phyloP scores from a whole-genome alignment of 2,329 filamentous ascomycete genomes.

The Exophiala aquamarina region DNA sequence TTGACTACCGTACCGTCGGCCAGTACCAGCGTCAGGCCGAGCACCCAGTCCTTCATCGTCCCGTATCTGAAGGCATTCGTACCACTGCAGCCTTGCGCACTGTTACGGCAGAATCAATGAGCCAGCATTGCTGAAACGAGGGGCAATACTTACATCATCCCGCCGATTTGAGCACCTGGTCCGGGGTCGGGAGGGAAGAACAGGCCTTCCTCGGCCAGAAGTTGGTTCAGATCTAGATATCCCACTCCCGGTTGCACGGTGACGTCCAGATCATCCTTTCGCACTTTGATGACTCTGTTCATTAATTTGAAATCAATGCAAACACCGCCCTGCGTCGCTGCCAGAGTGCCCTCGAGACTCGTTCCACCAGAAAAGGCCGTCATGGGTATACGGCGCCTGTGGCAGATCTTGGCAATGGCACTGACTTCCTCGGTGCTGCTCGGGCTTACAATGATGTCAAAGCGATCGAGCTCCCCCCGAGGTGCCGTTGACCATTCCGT shows the following conservation, averaged over 20 bases:
- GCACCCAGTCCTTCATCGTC: conserved; percentile 74
- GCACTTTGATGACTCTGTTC: conserved; percentile 75
- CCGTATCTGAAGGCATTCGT: conserved; percentile 65
- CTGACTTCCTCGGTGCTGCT: conserved; percentile 64
- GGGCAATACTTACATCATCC: conserved; percentile 53
- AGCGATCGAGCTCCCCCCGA: conserved; percentile 3
- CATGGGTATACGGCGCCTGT: conserved; percentile 77
- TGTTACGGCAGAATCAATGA: background rate
- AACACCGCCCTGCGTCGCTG: conserved; percentile 81
- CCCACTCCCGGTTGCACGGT: conserved; percentile 86
- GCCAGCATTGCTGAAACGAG: background rate
- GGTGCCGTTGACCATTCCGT: conserved; percentile 8
- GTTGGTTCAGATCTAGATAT: conserved; percentile 86
- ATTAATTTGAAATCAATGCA: conserved; percentile 87
- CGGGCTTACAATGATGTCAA: conserved; percentile 37
- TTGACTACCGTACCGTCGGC: conserved; percentile 69
- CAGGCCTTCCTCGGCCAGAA: conserved; percentile 69
- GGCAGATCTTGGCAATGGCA: conserved; percentile 67
- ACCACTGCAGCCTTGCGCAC: conserved; percentile 64
- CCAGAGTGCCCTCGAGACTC: conserved; percentile 86
- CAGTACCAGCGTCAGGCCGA: conserved; percentile 69
- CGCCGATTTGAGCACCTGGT: conserved; percentile 58
- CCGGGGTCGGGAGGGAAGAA: conserved; percentile 92
- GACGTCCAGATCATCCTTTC: conserved; percentile 86
- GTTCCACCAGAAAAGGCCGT: conserved; percentile 84